A percentile compares a stretch with the other conserved stretches of the same genome.
Evolutionary conservation across 306 rosid species (phyloP).

Genomic region (Hippophae gyantsensis): DNA sequence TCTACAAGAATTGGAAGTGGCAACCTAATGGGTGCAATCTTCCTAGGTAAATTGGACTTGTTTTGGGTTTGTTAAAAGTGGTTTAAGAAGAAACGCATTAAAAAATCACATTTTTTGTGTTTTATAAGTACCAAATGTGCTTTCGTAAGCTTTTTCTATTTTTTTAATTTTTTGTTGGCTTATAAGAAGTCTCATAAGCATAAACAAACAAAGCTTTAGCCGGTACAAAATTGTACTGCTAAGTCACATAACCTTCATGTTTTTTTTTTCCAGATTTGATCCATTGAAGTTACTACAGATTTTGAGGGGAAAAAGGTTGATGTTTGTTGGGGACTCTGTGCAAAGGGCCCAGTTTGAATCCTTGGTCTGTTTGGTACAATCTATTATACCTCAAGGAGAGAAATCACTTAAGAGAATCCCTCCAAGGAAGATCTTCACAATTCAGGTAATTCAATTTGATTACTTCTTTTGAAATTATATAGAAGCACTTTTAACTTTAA

Average conservation of each 20-base stretch:
- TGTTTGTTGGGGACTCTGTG: slow-evolving; percentile 85
- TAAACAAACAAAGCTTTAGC: too few relatives aligned
- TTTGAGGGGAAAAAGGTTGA: slow-evolving; percentile 63
- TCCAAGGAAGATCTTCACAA: slow-evolving; percentile 73
- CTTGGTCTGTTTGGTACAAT: slow-evolving; percentile 72
- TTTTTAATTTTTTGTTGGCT: too few relatives aligned
- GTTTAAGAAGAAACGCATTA: too few relatives aligned
- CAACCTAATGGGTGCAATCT: slow-evolving; percentile 69
- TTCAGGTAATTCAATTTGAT: slow-evolving; percentile 30
- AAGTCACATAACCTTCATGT: too few relatives aligned
- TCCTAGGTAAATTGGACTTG: slow-evolving; percentile 42
- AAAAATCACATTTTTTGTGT: too few relatives aligned
- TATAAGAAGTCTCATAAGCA: too few relatives aligned
- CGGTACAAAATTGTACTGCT: too few relatives aligned
- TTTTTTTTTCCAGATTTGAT: slow-evolving; percentile 47
- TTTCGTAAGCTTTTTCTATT: too few relatives aligned
- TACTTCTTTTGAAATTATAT: too few relatives aligned
- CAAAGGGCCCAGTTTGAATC: slow-evolving; percentile 90
- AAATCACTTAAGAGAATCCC: slow-evolving; percentile 66
- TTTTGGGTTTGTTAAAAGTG: background rate
- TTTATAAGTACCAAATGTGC: too few relatives aligned
- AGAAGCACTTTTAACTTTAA: too few relatives aligned
- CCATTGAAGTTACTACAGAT: slow-evolving; percentile 67
- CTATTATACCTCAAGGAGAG: slow-evolving; percentile 64
- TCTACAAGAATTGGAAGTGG: slow-evolving; percentile 88